phyloP scores from a whole-genome alignment of 2,329 filamentous ascomycete species.

The Penicillium sp. region DNA sequence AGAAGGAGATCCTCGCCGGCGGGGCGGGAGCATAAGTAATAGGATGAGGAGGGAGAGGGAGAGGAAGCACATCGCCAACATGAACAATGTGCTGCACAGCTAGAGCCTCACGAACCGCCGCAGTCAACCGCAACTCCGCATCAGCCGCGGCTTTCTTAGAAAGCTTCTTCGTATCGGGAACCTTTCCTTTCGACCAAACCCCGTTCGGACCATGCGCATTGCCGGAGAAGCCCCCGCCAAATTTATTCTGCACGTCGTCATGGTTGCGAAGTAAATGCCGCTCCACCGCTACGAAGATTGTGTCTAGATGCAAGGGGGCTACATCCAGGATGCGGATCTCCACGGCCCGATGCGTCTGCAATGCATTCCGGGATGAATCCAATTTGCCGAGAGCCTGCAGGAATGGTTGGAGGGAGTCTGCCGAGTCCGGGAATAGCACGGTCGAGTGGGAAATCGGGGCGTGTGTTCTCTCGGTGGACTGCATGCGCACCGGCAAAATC shows the following conservation, averaged over 20 bases:
- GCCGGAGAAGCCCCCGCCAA: conserved; percentile 66
- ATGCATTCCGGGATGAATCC: conserved; percentile 74
- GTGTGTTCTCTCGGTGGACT: conserved; percentile 47
- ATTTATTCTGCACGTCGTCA: conserved; percentile 81
- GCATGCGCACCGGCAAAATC: conserved; percentile 73
- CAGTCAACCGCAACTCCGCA: conserved; percentile 63
- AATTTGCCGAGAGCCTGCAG: conserved; percentile 72
- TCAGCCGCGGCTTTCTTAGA: conserved; percentile 41
- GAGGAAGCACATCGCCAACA: conserved; percentile 77
- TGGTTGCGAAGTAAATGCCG: conserved; percentile 77
- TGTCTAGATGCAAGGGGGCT: conserved; percentile 77
- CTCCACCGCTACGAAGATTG: conserved; percentile 84
- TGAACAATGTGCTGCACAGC: conserved; percentile 77
- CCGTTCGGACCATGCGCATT: conserved; percentile 45
- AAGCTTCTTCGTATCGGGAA: conserved; percentile 35
- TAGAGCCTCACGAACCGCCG: conserved; percentile 75
- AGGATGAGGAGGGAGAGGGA: conserved; percentile 77
- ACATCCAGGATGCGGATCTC: conserved; percentile 85
- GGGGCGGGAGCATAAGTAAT: conserved; percentile 84
- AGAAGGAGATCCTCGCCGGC: conserved; percentile 86
- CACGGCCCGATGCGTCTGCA: conserved; percentile 74
- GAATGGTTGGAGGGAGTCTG: conserved; percentile 80
- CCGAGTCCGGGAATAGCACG: conserved; percentile 72
- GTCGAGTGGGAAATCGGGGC: conserved; percentile 74
- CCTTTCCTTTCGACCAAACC: conserved; percentile 40